Base-by-base conservation (phyloP, 2,329 filamentous ascomycete species). In the Colletotrichum melonis region DNA sequence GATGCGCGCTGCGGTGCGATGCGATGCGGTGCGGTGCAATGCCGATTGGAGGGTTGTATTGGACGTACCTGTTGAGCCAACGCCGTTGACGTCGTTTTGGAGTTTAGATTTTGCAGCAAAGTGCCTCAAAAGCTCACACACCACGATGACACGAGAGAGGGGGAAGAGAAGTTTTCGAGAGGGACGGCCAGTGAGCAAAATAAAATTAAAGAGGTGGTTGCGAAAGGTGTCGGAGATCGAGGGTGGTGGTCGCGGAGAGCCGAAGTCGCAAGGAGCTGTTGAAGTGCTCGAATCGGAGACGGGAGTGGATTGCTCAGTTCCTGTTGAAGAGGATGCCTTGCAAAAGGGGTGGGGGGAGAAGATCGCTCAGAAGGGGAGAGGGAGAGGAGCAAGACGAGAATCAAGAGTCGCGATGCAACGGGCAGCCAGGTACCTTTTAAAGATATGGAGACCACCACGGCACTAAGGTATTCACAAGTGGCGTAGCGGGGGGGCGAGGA, bases 211-310 rank as follows among this genome's bases (percentile, higher is more conserved):
- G 6, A 42, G 16, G 38, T 19, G 42, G 67, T 66, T 63, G 49
- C 46, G 60, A 60, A 54, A 14, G 16, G 49, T 24, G 67, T 73
- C 71, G 71, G 71, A 73, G 71, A 73, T 71, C 60, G 67, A 73
- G 67, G 49, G n/a, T 22, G 67, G 56, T 71, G 67, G 56, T 66
- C 49, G 71, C 67, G 67, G 67, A 73, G 62, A 56, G 71, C 71
- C 71, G 71, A 71, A 71, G 67, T 70, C 67, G 67, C 71, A 66
- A 73, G 55, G 67, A 71, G 67, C 67, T 55, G 60, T 73, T 73
- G 67, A 73, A 73, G 71, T 73, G 71, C 71, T 73, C 70, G 38
- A 30, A 38, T 28, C 35, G 71, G 71, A 73, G 49, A 38, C 28
- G 67, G 14, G 62, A 55, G 56, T 32, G 67, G 49, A 22, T 65